Evolutionary conservation across 257 asterid genomes (phyloP), one percentile per base, ranked within the genome.

Genomic region (Nyctanthes arbortristis): DNA sequence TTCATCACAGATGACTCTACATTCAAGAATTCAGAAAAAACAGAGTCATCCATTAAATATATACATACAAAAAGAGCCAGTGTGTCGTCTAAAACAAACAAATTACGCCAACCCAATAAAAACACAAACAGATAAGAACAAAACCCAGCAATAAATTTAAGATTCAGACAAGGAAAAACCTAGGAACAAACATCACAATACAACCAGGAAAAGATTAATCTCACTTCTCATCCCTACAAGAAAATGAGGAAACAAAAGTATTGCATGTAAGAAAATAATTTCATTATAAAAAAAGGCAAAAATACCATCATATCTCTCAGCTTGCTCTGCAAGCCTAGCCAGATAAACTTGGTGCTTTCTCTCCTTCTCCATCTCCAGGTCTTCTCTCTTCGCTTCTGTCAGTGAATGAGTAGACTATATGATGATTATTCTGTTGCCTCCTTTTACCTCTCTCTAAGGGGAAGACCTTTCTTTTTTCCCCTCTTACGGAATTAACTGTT

Each of bases 311-410:
- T 88, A 88, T 82, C 92, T 75, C 62, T 88, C 96, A 43, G 96
- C 92, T 71, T 88, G 92, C 81, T 88, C 92, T 1, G 92, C 90
- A 52, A 88, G 83, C 78, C 90, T 84, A 56, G 92, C 92, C 78
- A 86, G 68, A 89, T 86, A 88, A 54, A 88, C 85, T 34, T 76
- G 88, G 67, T 77, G 79, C 74, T 79, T 84, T 72, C 92, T 86
- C 79, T 84, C 92, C 66, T 80, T 79, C 86, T 86, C 92, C 95
- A 85, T 88, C 32, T 67, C 77, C 57, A 45, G 74, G 68, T 67
- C 78, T 54, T 30, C n/a, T 39, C 43, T 58, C 24, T 64, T 63
- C 27, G 35, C 35, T 3, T 45, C 37, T 43, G 55, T 45, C 4
- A 4, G 34, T 28, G 27, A n/a, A n/a, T 61, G 40, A 33, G 52